Base-by-base conservation (phyloP, 2,329 filamentous ascomycete species). In the Ceratocystis diversiconidia region DNA sequence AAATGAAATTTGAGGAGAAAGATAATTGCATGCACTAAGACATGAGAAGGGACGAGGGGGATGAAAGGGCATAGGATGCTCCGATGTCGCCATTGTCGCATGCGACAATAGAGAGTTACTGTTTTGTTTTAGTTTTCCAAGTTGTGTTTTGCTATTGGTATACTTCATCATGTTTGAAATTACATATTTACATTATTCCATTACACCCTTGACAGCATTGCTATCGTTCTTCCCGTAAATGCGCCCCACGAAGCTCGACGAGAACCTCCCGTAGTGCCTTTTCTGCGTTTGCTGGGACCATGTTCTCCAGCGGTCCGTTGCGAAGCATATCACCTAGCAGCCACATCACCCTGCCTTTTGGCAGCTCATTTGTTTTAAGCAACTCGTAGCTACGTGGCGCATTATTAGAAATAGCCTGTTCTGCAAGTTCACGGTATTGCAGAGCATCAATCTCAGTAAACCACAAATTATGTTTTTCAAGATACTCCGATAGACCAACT, bases 341-440 rank as follows among this genome's bases (percentile, higher is more conserved):
- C 69, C 79, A 84, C 81, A 84, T 84, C 59, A 85, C 76, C 73
- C 84, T 85, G 0, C 82, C 82, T 66, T 80, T 76, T 0, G 82
- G 82, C 0, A 81, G 73, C 66, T 76, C 75, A 0, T 79, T 75
- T 69, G 84, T 79, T 0, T 76, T 78, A 28, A 75, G 72, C 5
- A 82, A 68, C 0, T 77, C 79, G 50, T 72, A 65, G 17, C 61
- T 60, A 22, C 84, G 68, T 0, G 80, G 73, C 67, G 76, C 75
- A 0, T 79, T 75, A 0, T 76, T 77, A 28, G 75, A 72, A 10
- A 81, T 68, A 0, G 77, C 79, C 46, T 72, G 65, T 2, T 76
- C 73, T 0, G 80, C 81, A 5, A 85, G 74, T 36, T 70, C 72
- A 0, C 71, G 70, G 70, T 85, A 85, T 68, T 83, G 80, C 0